Conservation (phyloP, 75 land plant genomes). For the Pinus tabuliformis region DNA sequence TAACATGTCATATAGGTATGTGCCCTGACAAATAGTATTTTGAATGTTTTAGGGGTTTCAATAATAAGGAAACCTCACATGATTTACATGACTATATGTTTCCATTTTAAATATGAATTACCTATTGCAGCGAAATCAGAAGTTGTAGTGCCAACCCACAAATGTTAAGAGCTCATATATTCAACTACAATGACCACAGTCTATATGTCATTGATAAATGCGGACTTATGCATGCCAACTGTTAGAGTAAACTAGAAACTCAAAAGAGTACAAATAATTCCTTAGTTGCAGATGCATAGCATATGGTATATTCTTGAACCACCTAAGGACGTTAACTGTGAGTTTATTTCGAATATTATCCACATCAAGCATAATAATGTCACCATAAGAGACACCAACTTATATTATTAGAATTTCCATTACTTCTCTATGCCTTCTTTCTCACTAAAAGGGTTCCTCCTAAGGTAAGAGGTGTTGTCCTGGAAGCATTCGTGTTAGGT, state of each 20-base stretch:
- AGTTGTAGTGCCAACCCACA: constrained; percentile 70
- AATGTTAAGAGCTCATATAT: constrained; percentile 55
- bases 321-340: constrained; percentile 43
- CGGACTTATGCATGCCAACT: constrained; percentile 51
- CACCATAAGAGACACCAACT: constrained; percentile 53
- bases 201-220: constrained; percentile 38
- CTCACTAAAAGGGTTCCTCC: constrained; percentile 75
- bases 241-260: constrained; percentile 41
- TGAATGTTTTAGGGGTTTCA: constrained; percentile 51
- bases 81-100: constrained; percentile 75
- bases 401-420: constrained; percentile 36
- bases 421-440: constrained; percentile 47
- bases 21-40: constrained; percentile 58
- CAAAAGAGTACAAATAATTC: constrained; percentile 66
- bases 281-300: constrained; percentile 56
- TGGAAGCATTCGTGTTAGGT: too few species aligned
- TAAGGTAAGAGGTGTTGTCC: background rate
- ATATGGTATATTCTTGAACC: constrained; percentile 43
- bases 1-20: constrained; percentile 75
- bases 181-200: constrained; percentile 53
- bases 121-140: constrained; percentile 65
- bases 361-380: constrained; percentile 66
- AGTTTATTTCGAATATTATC: constrained; percentile 60
- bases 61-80: constrained; percentile 53
- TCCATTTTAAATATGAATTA: constrained; percentile 81